These are phyloP conservation scores for Simplicillium aogashimaense DNA, from an alignment of 2,329 filamentous ascomycete genomes.

Conservation along the genomic window DNA sequence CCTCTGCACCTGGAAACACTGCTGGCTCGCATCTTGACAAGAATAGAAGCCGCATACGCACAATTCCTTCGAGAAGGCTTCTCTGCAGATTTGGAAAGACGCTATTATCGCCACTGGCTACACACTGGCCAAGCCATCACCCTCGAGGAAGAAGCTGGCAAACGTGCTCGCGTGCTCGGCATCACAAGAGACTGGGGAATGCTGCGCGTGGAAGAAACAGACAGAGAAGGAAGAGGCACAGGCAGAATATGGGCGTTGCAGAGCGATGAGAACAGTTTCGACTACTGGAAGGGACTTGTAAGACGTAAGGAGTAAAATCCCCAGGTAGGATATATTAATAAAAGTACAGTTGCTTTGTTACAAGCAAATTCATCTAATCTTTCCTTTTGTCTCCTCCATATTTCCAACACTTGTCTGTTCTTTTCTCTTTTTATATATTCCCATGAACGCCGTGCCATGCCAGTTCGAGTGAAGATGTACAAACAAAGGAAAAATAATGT, in stretches of 20 bases:
- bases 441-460: slow-evolving; percentile 41
- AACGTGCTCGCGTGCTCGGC: slow-evolving; percentile 67
- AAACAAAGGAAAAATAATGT: slow-evolving; percentile 18
- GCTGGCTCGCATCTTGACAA: slow-evolving; percentile 68
- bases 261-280: slow-evolving; percentile 97
- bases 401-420: slow-evolving; percentile 17
- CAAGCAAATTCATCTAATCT: slow-evolving; percentile 2
- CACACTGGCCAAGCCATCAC: slow-evolving; percentile 65
- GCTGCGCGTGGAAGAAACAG: slow-evolving; percentile 74
- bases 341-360: too few species aligned
- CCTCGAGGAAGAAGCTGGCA: slow-evolving; percentile 70
- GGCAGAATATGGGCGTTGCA: slow-evolving; percentile 77
- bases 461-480: slow-evolving; percentile 44
- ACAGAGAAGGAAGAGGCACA: slow-evolving; percentile 59
- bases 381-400: slow-evolving; percentile 19
- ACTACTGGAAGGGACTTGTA: slow-evolving; percentile 86
- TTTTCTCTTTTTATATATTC: slow-evolving; percentile 7
- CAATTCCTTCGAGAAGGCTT: slow-evolving; percentile 71
- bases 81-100: slow-evolving; percentile 57
- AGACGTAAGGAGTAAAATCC: slow-evolving; percentile 58
- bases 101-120: slow-evolving; percentile 79
- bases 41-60: slow-evolving; percentile 68
- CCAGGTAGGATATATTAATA: too few species aligned
- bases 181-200: slow-evolving; percentile 91
- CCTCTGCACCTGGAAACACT: slow-evolving; percentile 69